Base-by-base conservation (phyloP, 2,329 filamentous ascomycete species). In the Paecilomyces formosus region DNA sequence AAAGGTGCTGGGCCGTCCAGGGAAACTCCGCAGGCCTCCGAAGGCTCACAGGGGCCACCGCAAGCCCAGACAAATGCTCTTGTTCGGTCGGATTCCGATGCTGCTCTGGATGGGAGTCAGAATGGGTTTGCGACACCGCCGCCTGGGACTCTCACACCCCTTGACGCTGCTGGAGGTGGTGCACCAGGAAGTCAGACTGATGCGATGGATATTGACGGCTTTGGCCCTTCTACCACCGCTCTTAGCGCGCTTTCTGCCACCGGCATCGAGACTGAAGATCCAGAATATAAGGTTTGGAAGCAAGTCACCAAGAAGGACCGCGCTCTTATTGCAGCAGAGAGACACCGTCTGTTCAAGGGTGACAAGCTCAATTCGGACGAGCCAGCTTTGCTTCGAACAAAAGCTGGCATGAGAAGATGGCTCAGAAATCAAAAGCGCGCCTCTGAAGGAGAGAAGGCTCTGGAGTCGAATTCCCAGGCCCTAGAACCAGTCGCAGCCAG, bases 281-380 rank as follows among this genome's bases (percentile, higher is more conserved):
- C 83, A 1, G 93, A 97, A 70, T 96, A 94, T 77, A 96, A 95
- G 72, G 89, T 94, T 35, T 99, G 95, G 94, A 99, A 97, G 77
- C 93, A 97, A 74, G 91, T 96, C 49, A 99, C 94, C 1, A 97
- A 97, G 76, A 97, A 94, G 71, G 92, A 96, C 68, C 87, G 94
- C 62, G 94, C 94, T 3, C 79, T 88, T 24, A 85, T 93, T 56
- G 89, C 94, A 60, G 91, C 92, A 63, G 90, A 96, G 70, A 85
- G 94, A 31, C 87, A 92, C 72, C 85, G 89, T 45, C 83, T 99
- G 13, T 96, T 99, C 76, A 88, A 88, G 61, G 89, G 88, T 55
- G 88, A 92, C 66, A 90, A 87, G 67, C 80, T 99, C 55, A 96
- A 97, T 69, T 74, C 83, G 0, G 94, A 99, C 30, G 91, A 95